Base-by-base conservation (phyloP, 2,329 filamentous ascomycete genomes). In the Dactylonectria macrodidyma region DNA sequence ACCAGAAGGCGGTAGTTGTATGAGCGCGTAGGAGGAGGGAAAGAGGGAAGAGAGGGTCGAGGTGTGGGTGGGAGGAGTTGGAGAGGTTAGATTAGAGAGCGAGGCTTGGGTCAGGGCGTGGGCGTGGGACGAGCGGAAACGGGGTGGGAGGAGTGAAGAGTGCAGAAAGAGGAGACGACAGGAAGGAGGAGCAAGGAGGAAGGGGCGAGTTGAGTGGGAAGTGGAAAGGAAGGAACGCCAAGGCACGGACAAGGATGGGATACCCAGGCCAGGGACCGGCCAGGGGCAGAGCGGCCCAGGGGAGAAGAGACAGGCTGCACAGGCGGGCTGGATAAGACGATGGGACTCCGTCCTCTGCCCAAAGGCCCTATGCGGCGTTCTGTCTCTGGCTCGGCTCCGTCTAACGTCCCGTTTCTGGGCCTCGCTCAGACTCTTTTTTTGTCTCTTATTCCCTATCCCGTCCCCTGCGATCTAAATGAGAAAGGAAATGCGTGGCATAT, bases 21-120 rank as follows among this genome's bases (percentile, higher is more conserved):
- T 58, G 63, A 61, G 58, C 62, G 55, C n/a, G 69, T 70, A 59
- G 72, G 68, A 65, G 66, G 71, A 66, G 62, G 63, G 72, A 66
- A 63, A 70, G 65, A 70, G 48, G 65, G 65, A 62, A 59, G 70
- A 56, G 54, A 61, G 66, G 69, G 66, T 72, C 5, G 51, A 8
- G 36, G 73, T 71, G 70, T 61, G 62, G 61, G 65, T 58, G 62
- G 48, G 58, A 68, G 66, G 52, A 44, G 59, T 47, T 65, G 59
- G 65, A 52, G 61, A 66, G 70, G 59, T 67, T 69, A 55, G 67
- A 63, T 56, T 57, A 65, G 62, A 65, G 71, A 70, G 71, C 64
- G 67, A 58, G 62, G 59, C 55, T 65, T 44, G 50, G 61, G 60
- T 57, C 66, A 68, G 69, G 66, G 70, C 59, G 66, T 67, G 63